Base-by-base conservation (phyloP, 148 eudicot species). In the Persicaria tinctoria region DNA sequence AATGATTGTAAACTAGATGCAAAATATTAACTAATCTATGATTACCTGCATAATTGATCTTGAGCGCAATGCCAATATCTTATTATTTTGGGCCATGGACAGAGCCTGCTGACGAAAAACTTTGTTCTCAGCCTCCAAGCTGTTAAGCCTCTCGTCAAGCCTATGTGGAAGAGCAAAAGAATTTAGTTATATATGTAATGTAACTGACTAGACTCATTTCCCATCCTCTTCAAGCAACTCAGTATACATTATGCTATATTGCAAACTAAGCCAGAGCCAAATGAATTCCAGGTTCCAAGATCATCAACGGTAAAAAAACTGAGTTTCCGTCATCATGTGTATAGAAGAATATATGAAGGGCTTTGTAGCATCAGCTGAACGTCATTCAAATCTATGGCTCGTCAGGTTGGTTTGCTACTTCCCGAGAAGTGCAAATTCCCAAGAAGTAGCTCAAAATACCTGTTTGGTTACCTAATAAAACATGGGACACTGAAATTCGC, bases 51-150 rank as follows among this genome's bases (percentile, higher is more conserved):
- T 79, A 74, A 82, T 69, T 75, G 96, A 89, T 76, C 88, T 93
- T 70, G 97, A 89, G 56, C 89, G 86, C 54, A 83, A 85, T 6
- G 90, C 83, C 68, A 83, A 82, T 73, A 86, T 72, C 81, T 93
- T 93, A 81, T 85, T 89, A 72, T 83, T 90, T 80, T 93, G 96
- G 17, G 93, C 89, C 90, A 87, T 85, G 46, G 91, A 76, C 45
- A 93, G 85, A 78, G 93, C 92, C 82, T 90, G 93, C 81, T 90
- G 96, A 72, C 93, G 96, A 81, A 90, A 90, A 81, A 87, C 87
- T 81, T 93, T 89, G 82, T 93, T 93, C 83, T 93, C 93, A 46
- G 96, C 85, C 74, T 93, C 96, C 70, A 90, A 71, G 82, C 87
- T 89, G 77, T 80, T 82, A 55, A 87, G 83, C 86, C 91, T 89